These are phyloP conservation scores for Ceratocystis albifundus DNA, from an alignment of 2,329 filamentous ascomycete species.

Conservation along the genomic window DNA sequence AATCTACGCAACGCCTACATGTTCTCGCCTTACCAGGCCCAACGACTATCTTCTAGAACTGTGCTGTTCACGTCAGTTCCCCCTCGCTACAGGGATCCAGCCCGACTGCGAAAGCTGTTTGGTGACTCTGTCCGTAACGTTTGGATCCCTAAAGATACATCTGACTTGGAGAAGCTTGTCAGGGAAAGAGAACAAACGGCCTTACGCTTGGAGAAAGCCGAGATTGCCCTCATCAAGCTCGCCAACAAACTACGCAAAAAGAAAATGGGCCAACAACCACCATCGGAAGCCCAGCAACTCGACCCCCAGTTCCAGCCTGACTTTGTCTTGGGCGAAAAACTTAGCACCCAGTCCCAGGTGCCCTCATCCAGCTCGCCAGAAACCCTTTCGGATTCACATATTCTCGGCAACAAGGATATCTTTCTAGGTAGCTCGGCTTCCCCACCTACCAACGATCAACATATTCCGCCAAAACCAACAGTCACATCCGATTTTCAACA, in stretches of 20 bases:
- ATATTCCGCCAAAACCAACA: neutral
- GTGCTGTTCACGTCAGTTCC: slow-evolving; percentile 89
- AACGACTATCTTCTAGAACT: slow-evolving; percentile 76
- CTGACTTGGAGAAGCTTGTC: slow-evolving; percentile 64
- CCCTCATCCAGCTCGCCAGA: slow-evolving; percentile 26
- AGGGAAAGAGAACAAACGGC: slow-evolving; percentile 63
- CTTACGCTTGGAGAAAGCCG: slow-evolving; percentile 68
- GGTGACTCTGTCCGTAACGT: slow-evolving; percentile 67
- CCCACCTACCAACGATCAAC: slow-evolving; percentile 35
- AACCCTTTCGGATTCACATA: neutral
- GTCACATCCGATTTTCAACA: neutral
- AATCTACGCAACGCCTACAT: slow-evolving; percentile 89
- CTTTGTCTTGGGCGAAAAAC: slow-evolving; percentile 13
- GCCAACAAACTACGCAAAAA: slow-evolving; percentile 55
- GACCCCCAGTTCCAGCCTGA: slow-evolving; percentile 14
- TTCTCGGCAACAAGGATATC: slow-evolving; percentile 10
- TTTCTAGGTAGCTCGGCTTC: neutral
- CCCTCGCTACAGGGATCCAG: slow-evolving; percentile 59
- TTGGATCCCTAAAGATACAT: slow-evolving; percentile 69
- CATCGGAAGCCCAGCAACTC: slow-evolving; percentile 8
- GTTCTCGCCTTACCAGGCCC: slow-evolving; percentile 70
- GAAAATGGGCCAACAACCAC: slow-evolving; percentile 24
- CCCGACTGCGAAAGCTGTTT: slow-evolving; percentile 63
- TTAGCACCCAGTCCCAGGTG: slow-evolving; percentile 28
- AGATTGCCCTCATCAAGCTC: slow-evolving; percentile 67